Base-by-base conservation (phyloP, 2,329 filamentous ascomycete genomes). In the Emergomyces orientalis region DNA sequence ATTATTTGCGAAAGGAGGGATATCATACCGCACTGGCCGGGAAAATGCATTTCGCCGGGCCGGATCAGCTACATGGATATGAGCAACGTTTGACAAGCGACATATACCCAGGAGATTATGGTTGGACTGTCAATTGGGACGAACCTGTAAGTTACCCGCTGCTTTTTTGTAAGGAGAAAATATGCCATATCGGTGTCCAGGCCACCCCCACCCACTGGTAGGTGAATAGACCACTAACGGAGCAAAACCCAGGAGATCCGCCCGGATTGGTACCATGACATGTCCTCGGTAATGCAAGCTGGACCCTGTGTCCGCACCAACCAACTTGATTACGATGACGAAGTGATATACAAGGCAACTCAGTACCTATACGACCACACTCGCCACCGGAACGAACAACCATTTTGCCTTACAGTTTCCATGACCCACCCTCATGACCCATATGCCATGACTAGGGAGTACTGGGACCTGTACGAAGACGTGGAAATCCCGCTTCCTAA, bases 121-220 rank as follows among this genome's bases (percentile, higher is more conserved):
- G 92, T 67, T 97, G 92, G 92, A 88, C 88, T 14, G 92, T 96
- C 66, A 92, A 96, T 78, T 97, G 92, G 92, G 92, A 97, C 73
- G 86, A 92, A 74, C 91, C 92, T 13, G 87, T 77, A 71, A 68
- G 73, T 71, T 51, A 11, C 34, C n/a, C 19, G 13, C 47, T 27
- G 19, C 2, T 19, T 11, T 47, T 11, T n/a, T n/a, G n/a, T n/a
- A 8, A 47, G 39, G 8, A 9, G 6, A 27, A 14, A n/a, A n/a
- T n/a, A n/a, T n/a, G n/a, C n/a, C n/a, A n/a, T n/a, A n/a, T n/a
- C n/a, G n/a, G n/a, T n/a, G n/a, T n/a, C n/a, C n/a, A n/a, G n/a
- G n/a, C n/a, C n/a, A n/a, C n/a, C n/a, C n/a, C n/a, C n/a, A n/a
- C n/a, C n/a, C n/a, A n/a, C n/a, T n/a, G n/a, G n/a, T n/a, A n/a